Percentiles rank a stretch among this genome's conserved stretches.
These are phyloP conservation scores for Euphorbia lathyris DNA, from an alignment of 345 rosid genomes.

Conservation along the genomic window DNA sequence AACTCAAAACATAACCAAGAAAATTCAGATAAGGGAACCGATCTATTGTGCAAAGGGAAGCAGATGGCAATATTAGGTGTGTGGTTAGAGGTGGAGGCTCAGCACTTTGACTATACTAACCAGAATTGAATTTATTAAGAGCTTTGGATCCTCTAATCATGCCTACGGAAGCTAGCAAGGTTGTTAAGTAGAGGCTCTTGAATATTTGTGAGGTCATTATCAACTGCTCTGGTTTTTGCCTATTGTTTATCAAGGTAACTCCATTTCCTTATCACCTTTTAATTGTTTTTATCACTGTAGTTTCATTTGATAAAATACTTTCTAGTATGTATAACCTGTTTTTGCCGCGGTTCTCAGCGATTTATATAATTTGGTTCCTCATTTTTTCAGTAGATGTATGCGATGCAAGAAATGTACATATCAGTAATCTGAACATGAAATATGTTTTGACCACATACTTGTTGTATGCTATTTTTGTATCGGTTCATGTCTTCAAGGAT, in stretches of 20 bases:
- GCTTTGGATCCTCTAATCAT: constrained; percentile 65
- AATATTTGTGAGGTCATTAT: constrained; percentile 65
- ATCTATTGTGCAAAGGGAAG: no score
- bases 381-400: not conserved
- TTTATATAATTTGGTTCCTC: not conserved
- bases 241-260: constrained; percentile 69
- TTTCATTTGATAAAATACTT: not conserved
- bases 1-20: no score
- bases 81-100: constrained; percentile 75
- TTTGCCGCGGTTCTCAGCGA: not conserved
- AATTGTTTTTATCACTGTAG: not conserved
- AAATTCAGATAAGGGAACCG: no score
- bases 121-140: constrained; percentile 35
- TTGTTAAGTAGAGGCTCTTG: constrained; percentile 65
- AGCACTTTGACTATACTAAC: no score
- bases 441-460: not conserved
- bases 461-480: not conserved
- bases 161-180: constrained; percentile 63
- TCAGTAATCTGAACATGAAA: not conserved
- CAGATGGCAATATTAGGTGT: no score
- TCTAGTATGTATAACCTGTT: not conserved
- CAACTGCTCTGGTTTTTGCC: constrained; percentile 73
- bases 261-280: constrained; percentile 1
- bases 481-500: not conserved
- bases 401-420: constrained; percentile 67